Conservation (phyloP, 257 asterid species). For the Haberlea rhodopensis region DNA sequence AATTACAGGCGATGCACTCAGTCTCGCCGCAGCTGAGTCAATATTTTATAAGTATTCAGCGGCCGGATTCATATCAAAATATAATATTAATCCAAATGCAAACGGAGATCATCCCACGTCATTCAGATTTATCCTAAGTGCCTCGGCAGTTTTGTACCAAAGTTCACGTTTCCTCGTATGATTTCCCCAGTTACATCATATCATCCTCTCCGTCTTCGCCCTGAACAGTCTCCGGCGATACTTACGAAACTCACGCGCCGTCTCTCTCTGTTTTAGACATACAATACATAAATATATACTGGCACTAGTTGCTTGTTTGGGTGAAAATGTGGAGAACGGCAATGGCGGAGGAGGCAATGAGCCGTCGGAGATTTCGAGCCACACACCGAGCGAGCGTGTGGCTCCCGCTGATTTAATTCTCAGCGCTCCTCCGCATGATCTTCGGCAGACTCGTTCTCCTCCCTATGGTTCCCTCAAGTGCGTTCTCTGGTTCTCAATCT, state of each 20-base stretch:
- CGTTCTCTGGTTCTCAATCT: slow-evolving; percentile 2
- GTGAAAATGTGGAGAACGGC: slow-evolving; percentile 64
- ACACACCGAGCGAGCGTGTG: slow-evolving; percentile 42
- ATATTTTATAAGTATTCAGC: slow-evolving; percentile 20
- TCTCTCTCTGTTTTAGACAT: slow-evolving; percentile 22
- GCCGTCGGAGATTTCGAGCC: slow-evolving; percentile 33
- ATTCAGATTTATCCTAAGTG: slow-evolving; percentile 41
- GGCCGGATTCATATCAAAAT: slow-evolving; percentile 17
- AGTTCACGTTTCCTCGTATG: slow-evolving; percentile 18
- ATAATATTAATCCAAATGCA: slow-evolving; percentile 47
- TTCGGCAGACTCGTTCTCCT: slow-evolving; percentile 50
- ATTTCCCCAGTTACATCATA: slow-evolving; percentile 23
- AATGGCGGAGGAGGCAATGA: slow-evolving; percentile 32
- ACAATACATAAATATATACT: neutral
- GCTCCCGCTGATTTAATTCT: slow-evolving; percentile 57
- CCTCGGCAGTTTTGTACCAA: neutral
- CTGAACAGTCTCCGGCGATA: slow-evolving; percentile 22
- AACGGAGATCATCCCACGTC: slow-evolving; percentile 45
- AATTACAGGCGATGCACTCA: no score
- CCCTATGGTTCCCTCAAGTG: slow-evolving; percentile 66
- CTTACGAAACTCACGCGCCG: slow-evolving; percentile 13
- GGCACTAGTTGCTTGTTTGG: slow-evolving; percentile 8
- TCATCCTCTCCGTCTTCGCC: no score
- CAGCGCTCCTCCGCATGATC: slow-evolving; percentile 61
- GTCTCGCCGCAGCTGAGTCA: slow-evolving; percentile 29